Base-by-base conservation (phyloP, 1,284 basidiomycete genomes). In the Melampsora americana region DNA sequence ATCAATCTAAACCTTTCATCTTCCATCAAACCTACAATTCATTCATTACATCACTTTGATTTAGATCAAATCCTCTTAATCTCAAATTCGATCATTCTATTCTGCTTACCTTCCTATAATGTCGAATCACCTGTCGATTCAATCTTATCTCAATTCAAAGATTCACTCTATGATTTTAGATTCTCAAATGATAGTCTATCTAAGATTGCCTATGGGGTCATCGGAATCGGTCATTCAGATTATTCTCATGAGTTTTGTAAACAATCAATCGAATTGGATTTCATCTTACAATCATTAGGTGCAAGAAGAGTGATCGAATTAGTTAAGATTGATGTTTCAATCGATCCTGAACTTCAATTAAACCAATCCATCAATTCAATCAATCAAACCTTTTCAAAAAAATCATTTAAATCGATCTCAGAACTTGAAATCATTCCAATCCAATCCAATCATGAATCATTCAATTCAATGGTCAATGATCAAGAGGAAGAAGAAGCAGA, bases 61-160 rank as follows among this genome's bases (percentile, higher is more conserved):
- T 53, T 53, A 26, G 50, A 53, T 12, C 50, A 53, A 53, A 20
- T 53, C 23, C 6, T 26, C 18, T 26, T 53, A 20, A 26, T 18
- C 16, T 11, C 50, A 2, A 12, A 14, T 1, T 12, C 46, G 14
- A 60, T 60, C 59, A n/a, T 35, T 35, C 35, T 4, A 35, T 62
- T 68, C 66, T 20, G 66, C 14, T 53, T 75, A 35, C 73, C 73
- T 23, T 75, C 73, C 30, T 75, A 75, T 30, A 75, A 75, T 44
- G 65, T 68, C 30, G 66, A 75, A n/a, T 75, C 73, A 16, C 73
- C 73, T 9, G 66, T 75, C 14, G 66, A 75, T 67, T 75, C 73
- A 59, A 26, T 68, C 42, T 65, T 75, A 1, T 28, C 65, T 39
- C 65, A 67, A 61, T 68, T 75, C 59, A 46, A 44, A 53, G 66